Base-by-base conservation (phyloP, 441 rosid genomes). In the Croton setiger region DNA sequence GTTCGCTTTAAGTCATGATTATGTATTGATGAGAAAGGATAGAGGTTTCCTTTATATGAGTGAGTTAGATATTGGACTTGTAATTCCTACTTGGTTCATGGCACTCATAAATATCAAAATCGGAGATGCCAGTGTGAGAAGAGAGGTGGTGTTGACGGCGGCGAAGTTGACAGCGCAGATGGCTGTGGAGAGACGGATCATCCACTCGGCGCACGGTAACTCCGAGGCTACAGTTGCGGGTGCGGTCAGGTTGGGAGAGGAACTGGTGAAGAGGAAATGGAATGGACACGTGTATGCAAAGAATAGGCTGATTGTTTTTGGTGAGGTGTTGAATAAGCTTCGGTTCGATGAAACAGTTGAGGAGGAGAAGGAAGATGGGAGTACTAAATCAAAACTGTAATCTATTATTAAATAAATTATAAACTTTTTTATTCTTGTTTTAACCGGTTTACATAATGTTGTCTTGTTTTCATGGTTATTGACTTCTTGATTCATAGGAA, bases 41-140 rank as follows among this genome's bases (percentile, higher is more conserved):
- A 68, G 88, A 17, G 96, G 96, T 4, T 86, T 84, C 69, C 62
- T 92, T 52, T 92, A 89, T 73, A 82, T 83, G 90, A 89, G 92
- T 57, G 97, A 92, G 75, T 8, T 87, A 31, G 87, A 88, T 53
- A 83, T 92, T 37, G 84, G 78, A 1, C 76, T 86, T 1, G 74
- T 11, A 18, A 60, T 89, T 0, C 72, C 92, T 5, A 62, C 61
- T 4, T 82, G 84, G 83, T 72, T 83, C 66, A 5, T 80, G 56
- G 71, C 80, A 47, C 0, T 86, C 36, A 8, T 92, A 23, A 76
- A 74, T 64, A 18, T 64, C 27, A 88, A 77, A 73, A 63, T 87
- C 2, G 79, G 80, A 36, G 73, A 76, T 4, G 76, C 83, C 60
- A 68, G 21, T 63, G 82, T 79, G n/a, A 62, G 76, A 20, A 76